These are phyloP conservation scores for Fusarium nurragi DNA, from an alignment of 2,329 filamentous ascomycete genomes.

Conservation along the genomic window DNA sequence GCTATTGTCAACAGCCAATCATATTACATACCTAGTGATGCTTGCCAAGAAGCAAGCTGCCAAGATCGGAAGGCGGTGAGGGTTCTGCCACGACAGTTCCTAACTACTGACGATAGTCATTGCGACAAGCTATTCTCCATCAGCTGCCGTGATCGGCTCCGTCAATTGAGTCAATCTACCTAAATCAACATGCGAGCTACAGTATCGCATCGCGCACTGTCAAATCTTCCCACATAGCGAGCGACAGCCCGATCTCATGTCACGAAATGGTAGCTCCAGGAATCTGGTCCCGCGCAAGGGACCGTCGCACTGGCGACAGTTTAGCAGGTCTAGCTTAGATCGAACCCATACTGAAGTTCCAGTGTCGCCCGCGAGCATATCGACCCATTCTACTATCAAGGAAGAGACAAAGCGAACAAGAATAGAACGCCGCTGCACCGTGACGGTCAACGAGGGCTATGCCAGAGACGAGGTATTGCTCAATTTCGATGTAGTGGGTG, in stretches of 20 bases:
- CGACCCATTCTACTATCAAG: slow-evolving; percentile 59
- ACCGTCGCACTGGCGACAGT: slow-evolving; percentile 62
- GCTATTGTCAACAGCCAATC: too few relatives aligned
- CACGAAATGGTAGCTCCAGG: slow-evolving; percentile 43
- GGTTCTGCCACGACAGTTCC: slow-evolving; percentile 44
- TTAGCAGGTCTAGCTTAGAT: slow-evolving; percentile 60
- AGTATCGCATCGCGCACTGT: slow-evolving; percentile 25
- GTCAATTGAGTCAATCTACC: slow-evolving; percentile 18
- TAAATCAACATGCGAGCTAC: slow-evolving; percentile 39
- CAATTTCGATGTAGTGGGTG: slow-evolving; percentile 75
- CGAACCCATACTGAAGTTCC: slow-evolving; percentile 52
- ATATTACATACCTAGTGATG: slow-evolving; percentile 13
- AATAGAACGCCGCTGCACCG: slow-evolving; percentile 60
- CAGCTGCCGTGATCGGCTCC: slow-evolving; percentile 9
- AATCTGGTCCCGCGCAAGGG: slow-evolving; percentile 54
- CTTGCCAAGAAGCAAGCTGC: not conserved
- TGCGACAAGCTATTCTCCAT: slow-evolving; percentile 16
- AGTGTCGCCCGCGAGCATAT: slow-evolving; percentile 59
- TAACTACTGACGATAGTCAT: slow-evolving; percentile 18
- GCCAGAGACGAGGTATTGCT: slow-evolving; percentile 82
- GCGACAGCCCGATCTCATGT: slow-evolving; percentile 41
- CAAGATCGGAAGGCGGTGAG: slow-evolving; percentile 43
- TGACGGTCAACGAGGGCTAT: slow-evolving; percentile 76
- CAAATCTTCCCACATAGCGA: slow-evolving; percentile 33
- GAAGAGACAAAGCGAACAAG: slow-evolving; percentile 47